phyloP scores from a whole-genome alignment of 2,329 filamentous ascomycete genomes.

The Trichoderma aggressivum region DNA sequence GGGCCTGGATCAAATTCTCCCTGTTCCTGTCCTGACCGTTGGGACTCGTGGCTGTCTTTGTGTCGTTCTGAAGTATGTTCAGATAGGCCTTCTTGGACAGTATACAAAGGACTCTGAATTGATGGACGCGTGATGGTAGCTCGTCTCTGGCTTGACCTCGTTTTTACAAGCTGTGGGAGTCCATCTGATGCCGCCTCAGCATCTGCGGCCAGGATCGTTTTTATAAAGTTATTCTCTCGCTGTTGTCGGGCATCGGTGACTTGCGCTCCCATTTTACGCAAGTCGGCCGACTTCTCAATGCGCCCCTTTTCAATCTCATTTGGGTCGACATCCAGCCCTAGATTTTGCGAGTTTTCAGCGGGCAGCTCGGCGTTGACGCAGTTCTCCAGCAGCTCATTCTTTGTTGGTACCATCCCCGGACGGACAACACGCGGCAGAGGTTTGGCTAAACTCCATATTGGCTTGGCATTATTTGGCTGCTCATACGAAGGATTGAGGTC shows the following conservation, averaged over 20 bases:
- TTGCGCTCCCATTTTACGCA: conserved; percentile 6
- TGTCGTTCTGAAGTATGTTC: background rate
- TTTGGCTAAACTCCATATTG: conserved; percentile 7
- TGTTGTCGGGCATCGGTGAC: conserved; percentile 4
- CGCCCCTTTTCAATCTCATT: conserved; percentile 11
- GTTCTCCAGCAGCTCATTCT: conserved; percentile 1
- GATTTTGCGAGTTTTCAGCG: conserved; percentile 5
- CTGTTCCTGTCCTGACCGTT: background rate
- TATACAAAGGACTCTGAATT: background rate
- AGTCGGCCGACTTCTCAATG: background rate
- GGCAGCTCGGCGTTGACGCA: background rate
- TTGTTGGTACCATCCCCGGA: conserved; percentile 5
- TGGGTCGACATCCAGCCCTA: background rate
- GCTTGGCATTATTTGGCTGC: background rate
- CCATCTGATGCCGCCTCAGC: background rate
- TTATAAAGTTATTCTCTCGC: background rate
- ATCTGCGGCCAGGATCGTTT: background rate
- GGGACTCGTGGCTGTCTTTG: background rate
- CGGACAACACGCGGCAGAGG: conserved; percentile 4
- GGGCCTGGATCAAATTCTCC: background rate
- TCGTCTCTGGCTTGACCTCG: background rate
- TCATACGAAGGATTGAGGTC: background rate
- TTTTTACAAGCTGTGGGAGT: background rate
- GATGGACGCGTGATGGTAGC: background rate
- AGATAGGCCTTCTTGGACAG: background rate